A percentile compares a stretch with the other conserved stretches of the same genome.
phyloP scores from a whole-genome alignment of 2,329 filamentous ascomycete genomes.

The Aspergillus sp. region DNA sequence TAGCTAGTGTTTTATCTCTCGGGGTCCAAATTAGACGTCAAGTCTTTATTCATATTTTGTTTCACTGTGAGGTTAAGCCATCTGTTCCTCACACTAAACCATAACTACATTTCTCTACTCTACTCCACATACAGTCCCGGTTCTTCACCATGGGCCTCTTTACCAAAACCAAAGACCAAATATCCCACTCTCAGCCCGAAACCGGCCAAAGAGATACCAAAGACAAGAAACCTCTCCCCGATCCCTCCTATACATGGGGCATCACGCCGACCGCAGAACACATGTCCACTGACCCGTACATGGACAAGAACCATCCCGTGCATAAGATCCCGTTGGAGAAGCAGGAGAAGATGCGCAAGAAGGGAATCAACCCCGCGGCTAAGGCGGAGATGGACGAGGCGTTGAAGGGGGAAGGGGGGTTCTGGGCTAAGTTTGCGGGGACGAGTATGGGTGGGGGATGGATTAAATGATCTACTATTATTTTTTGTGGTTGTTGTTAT shows the following conservation, averaged over 20 bases:
- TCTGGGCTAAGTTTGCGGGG: slow-evolving; percentile 18
- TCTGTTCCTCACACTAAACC: too few species aligned
- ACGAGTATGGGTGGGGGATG: slow-evolving; percentile 13
- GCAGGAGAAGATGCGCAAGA: slow-evolving; percentile 46
- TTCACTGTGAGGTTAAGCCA: too few species aligned
- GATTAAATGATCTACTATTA: slow-evolving; percentile 9
- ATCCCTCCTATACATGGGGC: not conserved
- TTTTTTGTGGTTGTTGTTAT: not conserved
- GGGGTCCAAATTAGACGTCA: too few species aligned
- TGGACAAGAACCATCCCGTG: slow-evolving; percentile 7
- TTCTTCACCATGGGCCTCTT: not conserved
- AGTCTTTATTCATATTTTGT: not conserved
- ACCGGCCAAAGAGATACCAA: not conserved
- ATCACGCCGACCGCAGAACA: not conserved
- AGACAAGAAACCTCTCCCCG: not conserved
- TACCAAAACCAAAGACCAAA: not conserved
- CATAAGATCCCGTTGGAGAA: slow-evolving; percentile 34
- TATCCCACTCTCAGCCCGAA: not conserved
- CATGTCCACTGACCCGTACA: not conserved
- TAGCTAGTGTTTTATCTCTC: not conserved
- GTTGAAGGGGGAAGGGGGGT: slow-evolving; percentile 35
- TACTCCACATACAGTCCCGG: too few species aligned
- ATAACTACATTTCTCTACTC: too few species aligned
- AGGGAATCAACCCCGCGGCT: slow-evolving; percentile 48
- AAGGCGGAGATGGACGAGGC: slow-evolving; percentile 50